Evolutionary conservation across 345 rosid genomes (phyloP), one percentile per base, ranked within the genome.

Genomic region (Dimocarpus longan): DNA sequence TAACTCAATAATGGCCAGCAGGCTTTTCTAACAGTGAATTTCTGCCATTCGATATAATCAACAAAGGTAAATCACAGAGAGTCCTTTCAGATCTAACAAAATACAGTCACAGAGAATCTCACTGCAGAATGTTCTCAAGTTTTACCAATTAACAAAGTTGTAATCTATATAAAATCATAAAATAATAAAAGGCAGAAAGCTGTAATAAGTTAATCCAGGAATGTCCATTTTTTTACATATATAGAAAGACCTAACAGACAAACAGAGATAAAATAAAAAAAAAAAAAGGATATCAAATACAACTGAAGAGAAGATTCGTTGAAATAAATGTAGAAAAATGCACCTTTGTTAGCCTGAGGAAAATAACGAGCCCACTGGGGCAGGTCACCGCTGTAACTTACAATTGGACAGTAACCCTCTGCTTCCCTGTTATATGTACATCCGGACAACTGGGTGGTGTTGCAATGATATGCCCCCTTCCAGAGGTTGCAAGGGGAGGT

Each of bases 361-460:
- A 96, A 96, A 85, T 96, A 96, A 32, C 89, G 98, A 80, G 98
- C 98, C 99, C 99, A 96, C 66, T 85, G 89, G 71, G 99, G 99
- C 71, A 96, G 91, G 82, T 96, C 99, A 71, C 92, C 97, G 40
- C 91, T 91, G 83, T 96, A 93, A 86, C 87, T 96, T 80, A 96
- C 86, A 78, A 96, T 94, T 63, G 99, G 99, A 80, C 99, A 96
- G 81, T 96, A 96, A 71, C 99, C 99, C 85, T 96, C 99, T 65
- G 98, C 99, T 86, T 96, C 98, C 86, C 99, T 91, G 87, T 94
- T 94, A 83, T 93, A 94, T 80, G 99, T 96, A 85, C 99, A 96
- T 26, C 99, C 99, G 37, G 99, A 96, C 80, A 92, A 82, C 80
- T 89, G 97, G 66, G 98, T 87, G 46, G 95, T 90, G 85, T 96